These are phyloP conservation scores for Brassica carinata DNA, from an alignment of 345 rosid species.

Conservation along the genomic window DNA sequence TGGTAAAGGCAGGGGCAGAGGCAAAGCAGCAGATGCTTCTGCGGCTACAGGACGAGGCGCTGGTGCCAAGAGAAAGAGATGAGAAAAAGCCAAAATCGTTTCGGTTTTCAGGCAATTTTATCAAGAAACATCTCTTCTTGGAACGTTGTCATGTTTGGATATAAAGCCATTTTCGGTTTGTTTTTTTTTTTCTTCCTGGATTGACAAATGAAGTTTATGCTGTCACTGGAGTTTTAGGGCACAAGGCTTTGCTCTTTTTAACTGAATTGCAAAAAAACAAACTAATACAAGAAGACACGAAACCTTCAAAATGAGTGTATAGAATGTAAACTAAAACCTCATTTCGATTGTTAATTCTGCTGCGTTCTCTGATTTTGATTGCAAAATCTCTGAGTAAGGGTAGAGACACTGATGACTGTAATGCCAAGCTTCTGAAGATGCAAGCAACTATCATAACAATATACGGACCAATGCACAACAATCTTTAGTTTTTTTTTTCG, in stretches of 20 bases:
- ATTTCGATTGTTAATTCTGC: background rate
- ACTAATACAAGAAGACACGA: too few relatives aligned
- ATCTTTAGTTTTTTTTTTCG: background rate
- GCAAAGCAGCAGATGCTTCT: constrained; percentile 51
- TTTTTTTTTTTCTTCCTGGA: background rate
- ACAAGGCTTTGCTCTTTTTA: background rate
- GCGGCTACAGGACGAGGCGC: constrained; percentile 66
- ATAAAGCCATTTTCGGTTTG: background rate
- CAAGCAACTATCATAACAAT: background rate
- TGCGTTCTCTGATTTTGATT: background rate
- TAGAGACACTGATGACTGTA: too few relatives aligned
- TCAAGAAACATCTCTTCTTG: background rate
- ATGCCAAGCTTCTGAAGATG: background rate
- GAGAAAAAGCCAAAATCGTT: constrained; percentile 6
- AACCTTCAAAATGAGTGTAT: background rate
- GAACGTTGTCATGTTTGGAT: constrained; percentile 1
- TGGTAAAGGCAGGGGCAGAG: constrained; percentile 41
- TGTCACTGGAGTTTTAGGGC: background rate
- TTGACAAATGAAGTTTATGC: background rate
- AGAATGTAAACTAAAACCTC: background rate
- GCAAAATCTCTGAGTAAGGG: too few relatives aligned
- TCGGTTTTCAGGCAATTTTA: constrained; percentile 12
- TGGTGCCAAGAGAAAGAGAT: constrained; percentile 75
- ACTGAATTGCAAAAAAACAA: background rate
- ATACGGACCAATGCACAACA: constrained; percentile 22